These are phyloP conservation scores for Flaveria sonorensis DNA, from an alignment of 129 eudicot genomes.

Conservation along the genomic window DNA sequence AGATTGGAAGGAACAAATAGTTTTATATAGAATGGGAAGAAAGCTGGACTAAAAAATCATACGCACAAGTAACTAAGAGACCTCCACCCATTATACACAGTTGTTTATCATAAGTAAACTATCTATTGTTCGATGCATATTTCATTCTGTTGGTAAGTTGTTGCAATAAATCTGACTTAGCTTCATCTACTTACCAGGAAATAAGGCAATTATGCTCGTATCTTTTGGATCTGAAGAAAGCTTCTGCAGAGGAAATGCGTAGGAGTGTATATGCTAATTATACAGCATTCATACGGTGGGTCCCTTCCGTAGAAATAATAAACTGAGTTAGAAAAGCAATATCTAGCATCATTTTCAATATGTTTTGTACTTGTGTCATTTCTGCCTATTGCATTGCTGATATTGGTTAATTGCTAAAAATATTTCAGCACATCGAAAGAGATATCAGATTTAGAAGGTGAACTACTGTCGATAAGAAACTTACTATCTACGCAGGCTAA, in stretches of 20 bases:
- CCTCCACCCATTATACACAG: slow-evolving; percentile 7
- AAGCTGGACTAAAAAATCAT: neutral
- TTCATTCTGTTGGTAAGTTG: slow-evolving; percentile 23
- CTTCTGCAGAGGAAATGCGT: slow-evolving; percentile 99
- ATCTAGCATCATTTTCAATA: neutral
- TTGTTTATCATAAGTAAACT: slow-evolving; percentile 14
- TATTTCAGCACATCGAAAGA: slow-evolving; percentile 94
- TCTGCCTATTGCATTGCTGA: slow-evolving; percentile 21
- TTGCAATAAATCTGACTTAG: slow-evolving; percentile 27
- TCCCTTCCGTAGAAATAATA: slow-evolving; percentile 10
- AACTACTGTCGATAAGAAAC: slow-evolving; percentile 90
- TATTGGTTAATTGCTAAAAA: slow-evolving; percentile 19
- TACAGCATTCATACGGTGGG: slow-evolving; percentile 95
- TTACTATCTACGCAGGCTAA: slow-evolving; percentile 92
- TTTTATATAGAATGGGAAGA: neutral
- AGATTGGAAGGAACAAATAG: neutral
- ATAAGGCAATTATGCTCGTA: slow-evolving; percentile 89
- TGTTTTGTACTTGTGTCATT: slow-evolving; percentile 16
- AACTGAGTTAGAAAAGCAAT: neutral
- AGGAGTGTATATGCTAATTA: slow-evolving; percentile 98
- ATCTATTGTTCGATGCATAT: slow-evolving; percentile 6
- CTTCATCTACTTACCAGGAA: slow-evolving; percentile 60
- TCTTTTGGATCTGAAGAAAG: slow-evolving; percentile 91
- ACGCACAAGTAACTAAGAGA: slow-evolving; percentile 21
- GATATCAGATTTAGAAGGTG: slow-evolving; percentile 99